Conservation (phyloP, 2,329 filamentous ascomycete genomes). For the Cadophora luteo-olivacea region DNA sequence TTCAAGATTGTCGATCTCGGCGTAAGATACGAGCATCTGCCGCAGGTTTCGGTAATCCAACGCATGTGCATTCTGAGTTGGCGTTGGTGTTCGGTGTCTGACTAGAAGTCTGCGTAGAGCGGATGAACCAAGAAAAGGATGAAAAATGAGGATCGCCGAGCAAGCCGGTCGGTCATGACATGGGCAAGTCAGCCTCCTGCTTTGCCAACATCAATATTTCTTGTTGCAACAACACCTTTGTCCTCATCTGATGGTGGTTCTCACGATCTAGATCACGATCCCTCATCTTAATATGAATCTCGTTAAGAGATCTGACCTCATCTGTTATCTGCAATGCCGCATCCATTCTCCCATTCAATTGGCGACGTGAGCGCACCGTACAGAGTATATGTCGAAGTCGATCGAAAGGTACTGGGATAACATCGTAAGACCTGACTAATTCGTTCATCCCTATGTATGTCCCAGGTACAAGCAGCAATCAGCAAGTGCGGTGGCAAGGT, state of each 20-base stretch:
- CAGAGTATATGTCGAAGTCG: neutral
- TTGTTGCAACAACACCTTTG: neutral
- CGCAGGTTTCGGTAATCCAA: neutral
- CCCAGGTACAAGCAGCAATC: constrained; percentile 6
- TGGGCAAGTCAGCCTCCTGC: constrained; percentile 3
- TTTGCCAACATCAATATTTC: neutral
- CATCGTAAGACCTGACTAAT: neutral
- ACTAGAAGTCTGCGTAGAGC: neutral
- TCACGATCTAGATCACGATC: neutral
- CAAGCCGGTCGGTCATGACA: neutral
- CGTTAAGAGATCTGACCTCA: neutral
- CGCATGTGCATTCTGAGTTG: neutral
- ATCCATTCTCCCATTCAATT: neutral
- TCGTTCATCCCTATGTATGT: neutral
- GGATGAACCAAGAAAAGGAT: neutral
- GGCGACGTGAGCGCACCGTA: neutral
- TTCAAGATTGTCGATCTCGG: neutral
- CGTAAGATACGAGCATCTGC: constrained; percentile 2
- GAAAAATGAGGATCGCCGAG: constrained; percentile 5
- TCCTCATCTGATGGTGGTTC: neutral
- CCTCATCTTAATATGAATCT: constrained; percentile 1
- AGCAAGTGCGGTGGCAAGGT: neutral
- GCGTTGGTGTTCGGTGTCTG: constrained; percentile 1
- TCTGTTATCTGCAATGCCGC: neutral
- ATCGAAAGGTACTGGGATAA: neutral